phyloP scores from a whole-genome alignment of 495 filamentous ascomycete species.

The Lophium mytilinum region DNA sequence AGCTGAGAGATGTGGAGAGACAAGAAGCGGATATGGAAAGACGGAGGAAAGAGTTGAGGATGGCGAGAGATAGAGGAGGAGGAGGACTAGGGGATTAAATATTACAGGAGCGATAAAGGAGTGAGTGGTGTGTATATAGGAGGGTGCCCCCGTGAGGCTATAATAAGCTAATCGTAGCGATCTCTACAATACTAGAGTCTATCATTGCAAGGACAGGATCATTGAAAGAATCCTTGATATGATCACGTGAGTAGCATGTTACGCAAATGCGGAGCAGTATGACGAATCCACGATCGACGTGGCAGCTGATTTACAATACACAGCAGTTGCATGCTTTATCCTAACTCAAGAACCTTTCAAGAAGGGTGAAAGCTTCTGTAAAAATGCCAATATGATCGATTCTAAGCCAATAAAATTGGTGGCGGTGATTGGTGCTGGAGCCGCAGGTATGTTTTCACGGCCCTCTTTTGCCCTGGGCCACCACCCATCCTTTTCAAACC shows the following conservation, averaged over 20 bases:
- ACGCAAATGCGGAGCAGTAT: not conserved
- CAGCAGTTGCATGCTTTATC: not conserved
- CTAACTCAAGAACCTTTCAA: not conserved
- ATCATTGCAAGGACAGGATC: not conserved
- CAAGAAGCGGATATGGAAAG: too few species aligned
- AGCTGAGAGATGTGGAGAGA: too few species aligned
- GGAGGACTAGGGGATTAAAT: not conserved
- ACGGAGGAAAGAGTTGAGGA: too few species aligned
- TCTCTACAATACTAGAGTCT: not conserved
- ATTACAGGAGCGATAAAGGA: not conserved
- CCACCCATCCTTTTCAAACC: not conserved
- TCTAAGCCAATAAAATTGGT: constrained; percentile 37
- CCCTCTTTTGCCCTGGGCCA: too few species aligned
- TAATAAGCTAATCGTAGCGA: not conserved
- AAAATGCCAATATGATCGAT: not conserved
- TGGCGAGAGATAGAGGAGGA: too few species aligned
- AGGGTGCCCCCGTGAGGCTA: not conserved
- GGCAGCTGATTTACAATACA: not conserved
- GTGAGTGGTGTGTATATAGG: not conserved
- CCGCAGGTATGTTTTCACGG: constrained; percentile 34
- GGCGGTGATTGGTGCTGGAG: constrained; percentile 45
- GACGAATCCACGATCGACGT: not conserved
- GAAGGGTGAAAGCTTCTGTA: not conserved
- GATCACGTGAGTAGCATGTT: not conserved
- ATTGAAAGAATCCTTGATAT: not conserved